Evolutionary conservation across 345 rosid genomes (phyloP), one percentile per base, ranked within the genome.

Genomic region (Murraya koenigii): DNA sequence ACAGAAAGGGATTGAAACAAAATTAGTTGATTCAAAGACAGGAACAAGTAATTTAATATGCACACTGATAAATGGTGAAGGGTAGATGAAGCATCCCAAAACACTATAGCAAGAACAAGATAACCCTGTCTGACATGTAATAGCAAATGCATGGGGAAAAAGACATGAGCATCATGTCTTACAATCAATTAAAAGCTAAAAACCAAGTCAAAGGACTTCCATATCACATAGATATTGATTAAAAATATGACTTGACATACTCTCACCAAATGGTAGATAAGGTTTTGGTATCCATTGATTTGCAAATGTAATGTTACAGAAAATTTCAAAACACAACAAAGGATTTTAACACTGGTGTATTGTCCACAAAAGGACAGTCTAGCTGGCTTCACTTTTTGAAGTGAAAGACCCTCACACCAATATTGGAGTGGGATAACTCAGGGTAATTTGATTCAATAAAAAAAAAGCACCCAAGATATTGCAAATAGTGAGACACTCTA

Each of bases 21-120:
- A 62, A 78, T 84, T 68, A 77, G 68, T 49, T 35, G 49, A 41
- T 52, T 73, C 82, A 23, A 26, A 25, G 79, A 69, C 75, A 58
- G 70, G 76, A 78, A 65, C 3, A 9, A 60, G 63, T 6, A 68
- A 47, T 59, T 55, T 20, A 72, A 32, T 33, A 41, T 56, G 61
- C 2, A 66, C 32, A 62, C 6, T 35, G 30, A 62, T 4, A 72
- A 69, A 33, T 38, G 35, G 28, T 44, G 39, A 44, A 56, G n/a
- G 10, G 67, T 22, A 49, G 36, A 72, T 61, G 30, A 59, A 49
- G 69, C 36, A 23, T 30, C 20, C 74, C 25, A 76, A 72, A 71
- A 30, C 68, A 75, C 23, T 64, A 59, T 28, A 33, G 56, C 65
- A 54, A 28, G 61, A 76, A 80, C 55, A 66, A 30, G 10, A 72